A percentile compares a stretch with the other conserved stretches of the same genome.
Evolutionary conservation across 1,284 basidiomycete species (phyloP).

Genomic region (Ganoderma lingzhi): DNA sequence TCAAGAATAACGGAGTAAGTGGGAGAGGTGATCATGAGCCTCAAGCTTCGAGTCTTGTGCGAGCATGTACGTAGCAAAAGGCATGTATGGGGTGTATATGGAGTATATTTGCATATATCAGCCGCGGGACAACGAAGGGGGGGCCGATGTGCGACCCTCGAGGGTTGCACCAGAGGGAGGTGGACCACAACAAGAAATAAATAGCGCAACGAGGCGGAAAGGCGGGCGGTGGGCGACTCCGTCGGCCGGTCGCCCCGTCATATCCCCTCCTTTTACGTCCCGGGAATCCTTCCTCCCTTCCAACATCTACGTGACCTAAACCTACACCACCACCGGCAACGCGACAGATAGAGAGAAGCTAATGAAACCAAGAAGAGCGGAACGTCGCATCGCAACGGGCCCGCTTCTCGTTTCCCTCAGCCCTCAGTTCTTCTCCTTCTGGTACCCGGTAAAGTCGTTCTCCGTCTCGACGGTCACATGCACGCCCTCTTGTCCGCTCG

Average conservation of each 20-base stretch:
- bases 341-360: not conserved
- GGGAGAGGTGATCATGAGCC: not conserved
- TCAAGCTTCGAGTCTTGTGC: not conserved
- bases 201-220: conserved; percentile 9
- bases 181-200: conserved; percentile 8
- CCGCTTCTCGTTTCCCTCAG: conserved; percentile 9
- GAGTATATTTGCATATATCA: not conserved
- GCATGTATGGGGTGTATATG: not conserved
- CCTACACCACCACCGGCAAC: not conserved
- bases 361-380: not conserved
- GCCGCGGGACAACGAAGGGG: conserved; percentile 2
- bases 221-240: not conserved
- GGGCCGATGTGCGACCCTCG: not conserved
- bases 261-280: conserved; percentile 6
- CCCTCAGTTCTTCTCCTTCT: conserved; percentile 30
- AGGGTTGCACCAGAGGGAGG: not conserved
- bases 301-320: not conserved
- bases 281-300: not conserved
- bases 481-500: conserved; percentile 37
- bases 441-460: conserved; percentile 37
- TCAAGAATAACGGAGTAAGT: not conserved
- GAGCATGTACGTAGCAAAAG: conserved; percentile 1
- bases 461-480: conserved; percentile 47
- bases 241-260: not conserved
- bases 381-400: conserved; percentile 1